These are phyloP conservation scores for Prunus armeniaca DNA, from an alignment of 306 rosid species.

Conservation along the genomic window DNA sequence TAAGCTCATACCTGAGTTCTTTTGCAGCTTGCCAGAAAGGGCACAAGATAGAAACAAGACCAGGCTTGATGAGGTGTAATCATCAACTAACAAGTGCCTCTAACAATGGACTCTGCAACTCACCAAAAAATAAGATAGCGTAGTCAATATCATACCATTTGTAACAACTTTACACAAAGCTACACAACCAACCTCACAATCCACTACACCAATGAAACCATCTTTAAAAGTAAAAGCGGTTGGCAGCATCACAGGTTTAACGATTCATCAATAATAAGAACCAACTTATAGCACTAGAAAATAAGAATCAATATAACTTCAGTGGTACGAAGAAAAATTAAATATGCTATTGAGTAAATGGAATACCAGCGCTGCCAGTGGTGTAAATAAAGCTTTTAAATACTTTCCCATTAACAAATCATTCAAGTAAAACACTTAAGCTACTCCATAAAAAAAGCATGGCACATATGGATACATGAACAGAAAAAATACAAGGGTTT, in stretches of 20 bases:
- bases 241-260: not conserved
- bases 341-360: not conserved
- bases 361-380: not conserved
- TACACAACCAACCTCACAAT: not conserved
- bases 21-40: not conserved
- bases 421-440: not conserved
- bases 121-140: not conserved
- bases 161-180: not conserved
- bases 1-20: not conserved
- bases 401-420: not conserved
- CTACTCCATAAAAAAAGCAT: not conserved
- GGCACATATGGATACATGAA: not conserved
- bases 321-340: not conserved
- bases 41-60: not conserved
- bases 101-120: not conserved
- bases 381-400: not conserved
- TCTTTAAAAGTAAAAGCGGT: not conserved
- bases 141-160: not conserved
- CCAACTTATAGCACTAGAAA: not conserved
- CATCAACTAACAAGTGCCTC: conserved; percentile 3
- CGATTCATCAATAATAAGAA: not conserved
- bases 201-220: not conserved
- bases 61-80: not conserved
- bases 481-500: conserved; percentile 10
- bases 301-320: not conserved